Evolutionary conservation across 768 basidiomycete genomes (phyloP).

Genomic region (Candolleomyces efflorescens): DNA sequence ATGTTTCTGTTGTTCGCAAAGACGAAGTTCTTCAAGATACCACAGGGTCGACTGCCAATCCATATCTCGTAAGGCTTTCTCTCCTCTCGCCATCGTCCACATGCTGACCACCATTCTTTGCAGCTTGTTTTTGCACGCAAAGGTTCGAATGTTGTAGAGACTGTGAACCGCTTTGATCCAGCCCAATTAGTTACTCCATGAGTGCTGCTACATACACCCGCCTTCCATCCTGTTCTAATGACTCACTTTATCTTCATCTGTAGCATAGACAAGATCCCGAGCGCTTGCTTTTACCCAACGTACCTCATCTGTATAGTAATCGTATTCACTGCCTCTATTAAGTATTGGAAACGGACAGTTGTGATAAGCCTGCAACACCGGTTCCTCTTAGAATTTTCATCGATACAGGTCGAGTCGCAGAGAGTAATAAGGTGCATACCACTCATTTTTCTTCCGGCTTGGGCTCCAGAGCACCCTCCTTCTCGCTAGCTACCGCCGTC

Average conservation of each 20-base stretch:
- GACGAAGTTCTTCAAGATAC: conserved; percentile 87
- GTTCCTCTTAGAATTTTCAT: neutral
- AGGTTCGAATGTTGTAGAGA: conserved; percentile 74
- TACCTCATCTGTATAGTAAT: conserved; percentile 1
- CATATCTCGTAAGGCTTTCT: conserved; percentile 64
- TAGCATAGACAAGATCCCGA: neutral
- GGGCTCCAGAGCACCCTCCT: neutral
- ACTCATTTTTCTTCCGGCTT: neutral
- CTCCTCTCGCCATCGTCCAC: neutral
- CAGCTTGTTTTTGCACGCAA: conserved; percentile 84
- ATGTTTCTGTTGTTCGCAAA: conserved; percentile 70
- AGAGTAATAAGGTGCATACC: neutral
- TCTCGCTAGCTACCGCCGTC: neutral
- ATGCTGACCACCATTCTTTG: conserved; percentile 2
- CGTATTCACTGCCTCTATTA: neutral
- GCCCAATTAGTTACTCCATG: conserved; percentile 18
- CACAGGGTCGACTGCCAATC: conserved; percentile 87
- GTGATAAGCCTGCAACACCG: neutral
- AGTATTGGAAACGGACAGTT: neutral
- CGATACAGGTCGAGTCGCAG: neutral
- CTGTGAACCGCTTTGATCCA: conserved; percentile 64
- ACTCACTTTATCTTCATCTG: neutral
- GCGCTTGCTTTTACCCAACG: neutral
- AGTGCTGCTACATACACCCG: neutral
- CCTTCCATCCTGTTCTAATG: too few species aligned